These are phyloP conservation scores for Eucalyptus decipiens DNA, from an alignment of 345 rosid genomes.

Conservation along the genomic window DNA sequence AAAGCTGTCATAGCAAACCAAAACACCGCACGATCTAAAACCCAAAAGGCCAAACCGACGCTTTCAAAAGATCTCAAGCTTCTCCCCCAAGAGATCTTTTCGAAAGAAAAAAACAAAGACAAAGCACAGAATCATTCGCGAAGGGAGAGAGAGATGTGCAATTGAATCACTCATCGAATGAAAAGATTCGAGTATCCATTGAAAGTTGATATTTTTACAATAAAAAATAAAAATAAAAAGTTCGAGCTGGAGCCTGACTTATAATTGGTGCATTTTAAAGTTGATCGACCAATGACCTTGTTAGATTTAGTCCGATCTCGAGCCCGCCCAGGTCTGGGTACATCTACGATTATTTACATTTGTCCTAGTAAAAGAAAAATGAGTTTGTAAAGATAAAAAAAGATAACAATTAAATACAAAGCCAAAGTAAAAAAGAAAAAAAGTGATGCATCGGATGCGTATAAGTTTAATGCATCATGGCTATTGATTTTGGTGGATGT, in stretches of 20 bases:
- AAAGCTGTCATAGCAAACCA: neutral
- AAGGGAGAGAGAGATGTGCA: neutral
- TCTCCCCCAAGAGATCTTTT: neutral
- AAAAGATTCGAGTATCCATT: neutral
- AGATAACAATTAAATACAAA: neutral
- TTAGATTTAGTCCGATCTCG: neutral
- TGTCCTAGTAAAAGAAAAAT: neutral
- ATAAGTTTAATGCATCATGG: too few species aligned
- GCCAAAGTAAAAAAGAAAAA: fast-evolving
- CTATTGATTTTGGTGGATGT: too few species aligned
- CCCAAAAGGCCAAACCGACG: neutral
- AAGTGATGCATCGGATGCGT: fast-evolving
- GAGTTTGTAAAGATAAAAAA: neutral
- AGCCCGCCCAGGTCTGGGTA: neutral
- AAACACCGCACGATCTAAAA: neutral
- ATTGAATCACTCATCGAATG: neutral
- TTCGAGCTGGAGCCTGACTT: neutral
- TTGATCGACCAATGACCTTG: neutral
- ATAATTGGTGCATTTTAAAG: neutral
- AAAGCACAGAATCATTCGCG: neutral
- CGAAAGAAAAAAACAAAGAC: neutral
- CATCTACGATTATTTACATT: neutral
- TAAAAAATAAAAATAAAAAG: neutral
- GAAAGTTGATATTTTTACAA: neutral
- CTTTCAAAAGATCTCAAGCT: neutral